Base-by-base conservation (phyloP, 139 green algal species). In the Chlorella vulgaris region DNA sequence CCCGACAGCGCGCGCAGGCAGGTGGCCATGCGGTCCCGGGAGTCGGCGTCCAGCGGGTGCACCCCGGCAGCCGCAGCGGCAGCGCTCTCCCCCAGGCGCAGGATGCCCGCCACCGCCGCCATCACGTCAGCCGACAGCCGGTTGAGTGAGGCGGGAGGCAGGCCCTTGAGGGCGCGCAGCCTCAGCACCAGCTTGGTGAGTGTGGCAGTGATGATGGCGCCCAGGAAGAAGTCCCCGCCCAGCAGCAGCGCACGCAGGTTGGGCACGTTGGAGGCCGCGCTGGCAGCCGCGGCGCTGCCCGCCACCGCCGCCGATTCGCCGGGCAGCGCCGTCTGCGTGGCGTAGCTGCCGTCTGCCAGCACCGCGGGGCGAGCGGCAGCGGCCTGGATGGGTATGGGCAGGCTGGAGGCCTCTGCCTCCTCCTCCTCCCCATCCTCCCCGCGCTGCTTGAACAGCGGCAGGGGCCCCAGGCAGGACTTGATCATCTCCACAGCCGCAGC, bases 291-390 rank as follows among this genome's bases (percentile, higher is more conserved):
- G 10, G 68, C 68, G 39, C 7, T n/a, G 31, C 47, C 70, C 28
- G 63, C 8, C 3, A 53, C 31, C 7, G 63, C 39, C 43, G 76
- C 69, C 6, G 63, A 26, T 21, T 40, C 55, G 13, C 80, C 85
- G 6, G 85, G 76, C 65, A 86, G 70, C 28, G 85, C 85, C 50
- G 85, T 85, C 88, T 99, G 94, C 10, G 96, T 98, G 36, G 97
- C 97, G 85, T 99, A 99, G 10, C 93, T 97, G 63, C 97, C 97
- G 80, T 99, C 97, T 22, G 97, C 93, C 43, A 99, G 92, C 71
- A 99, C 96, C 8, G 89, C 93, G 26, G 96, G 97, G 5, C 95
- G 91, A 8, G 86, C 51, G 7, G 79, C 81, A 19, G 66, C 70
- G 29, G 86, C 33, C 40, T 67, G 81, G 26, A 86, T 76, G 63